A percentile compares a stretch with the other conserved stretches of the same genome.
Evolutionary conservation across 306 rosid species (phyloP).

Genomic region (Cicer pinnatifidum): DNA sequence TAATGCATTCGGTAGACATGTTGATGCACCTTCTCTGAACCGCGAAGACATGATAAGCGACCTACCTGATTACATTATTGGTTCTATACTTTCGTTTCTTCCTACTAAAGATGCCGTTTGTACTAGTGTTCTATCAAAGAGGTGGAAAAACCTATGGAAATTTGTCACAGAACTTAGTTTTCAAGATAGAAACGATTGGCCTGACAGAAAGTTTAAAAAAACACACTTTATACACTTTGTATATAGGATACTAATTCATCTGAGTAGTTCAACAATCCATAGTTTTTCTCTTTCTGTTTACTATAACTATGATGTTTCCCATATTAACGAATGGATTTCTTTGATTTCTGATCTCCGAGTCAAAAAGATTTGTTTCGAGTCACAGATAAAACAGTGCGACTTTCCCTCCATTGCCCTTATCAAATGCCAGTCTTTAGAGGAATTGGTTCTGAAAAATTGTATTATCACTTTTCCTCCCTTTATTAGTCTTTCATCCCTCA

Average conservation of each 20-base stretch:
- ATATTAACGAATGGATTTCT: neutral
- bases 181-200: neutral
- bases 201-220: neutral
- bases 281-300: constrained; percentile 5
- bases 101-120: constrained; percentile 32
- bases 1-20: neutral
- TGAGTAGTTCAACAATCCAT: neutral
- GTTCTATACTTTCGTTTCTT: constrained; percentile 31
- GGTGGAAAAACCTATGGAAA: constrained; percentile 30
- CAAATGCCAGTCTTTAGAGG: neutral
- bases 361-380: neutral
- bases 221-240: neutral
- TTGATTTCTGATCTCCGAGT: neutral
- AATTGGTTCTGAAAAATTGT: neutral
- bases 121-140: constrained; percentile 35
- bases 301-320: neutral
- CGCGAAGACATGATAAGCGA: constrained; percentile 23
- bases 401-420: neutral
- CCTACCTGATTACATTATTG: constrained; percentile 14
- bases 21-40: neutral
- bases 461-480: neutral
- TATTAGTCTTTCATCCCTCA: constrained; percentile 4
- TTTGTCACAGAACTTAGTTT: constrained; percentile 12
- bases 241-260: neutral
- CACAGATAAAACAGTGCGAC: neutral